Evolutionary conservation across 2,329 filamentous ascomycete genomes (phyloP), one percentile per base, ranked within the genome.

Genomic region (Aspergillus neoniger): DNA sequence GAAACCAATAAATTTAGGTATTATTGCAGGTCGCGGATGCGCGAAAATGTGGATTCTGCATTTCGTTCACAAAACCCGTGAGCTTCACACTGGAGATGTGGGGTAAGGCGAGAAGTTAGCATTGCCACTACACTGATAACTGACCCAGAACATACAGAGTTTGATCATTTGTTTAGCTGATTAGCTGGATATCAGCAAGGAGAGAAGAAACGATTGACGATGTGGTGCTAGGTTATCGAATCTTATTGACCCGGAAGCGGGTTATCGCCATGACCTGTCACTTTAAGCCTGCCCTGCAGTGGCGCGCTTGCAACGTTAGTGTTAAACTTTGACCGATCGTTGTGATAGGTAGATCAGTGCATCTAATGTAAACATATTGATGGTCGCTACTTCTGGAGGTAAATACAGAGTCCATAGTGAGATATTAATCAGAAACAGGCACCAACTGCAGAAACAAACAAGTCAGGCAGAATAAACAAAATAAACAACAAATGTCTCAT

Each of bases 401-500:
- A 49, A 23, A 30, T 49, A 49, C 44, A 30, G 23, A 36, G 44
- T 23, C 5, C 41, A 15, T 9, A 44, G 10, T 23, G 19, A 21
- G 1, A 49, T 49, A 52, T 30, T 17, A 39, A 23, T 23, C 25
- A 38, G 50, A 30, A 28, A 28, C 7, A 39, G n/a, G 21, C 43
- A 17, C 38, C 47, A 32, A 39, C 4, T 8, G 43, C 25, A 39
- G 28, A 9, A 38, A 23, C 36, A 43, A 47, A 7, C 21, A 36
- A 36, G 48, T 23, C 44, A 25, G 38, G 15, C 21, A 41, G 5
- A 38, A 38, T 17, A 28, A 23, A 25, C 32, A 58, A n/a, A 43
- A 17, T 36, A 41, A 39, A 41, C 9, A 43, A 25, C 25, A 49
- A 39, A 41, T 9, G 32, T 55, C 47, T 52, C 57, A 38, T 59